Base-by-base conservation (phyloP, 2,329 filamentous ascomycete genomes). In the Cladophialophora exuberans region DNA sequence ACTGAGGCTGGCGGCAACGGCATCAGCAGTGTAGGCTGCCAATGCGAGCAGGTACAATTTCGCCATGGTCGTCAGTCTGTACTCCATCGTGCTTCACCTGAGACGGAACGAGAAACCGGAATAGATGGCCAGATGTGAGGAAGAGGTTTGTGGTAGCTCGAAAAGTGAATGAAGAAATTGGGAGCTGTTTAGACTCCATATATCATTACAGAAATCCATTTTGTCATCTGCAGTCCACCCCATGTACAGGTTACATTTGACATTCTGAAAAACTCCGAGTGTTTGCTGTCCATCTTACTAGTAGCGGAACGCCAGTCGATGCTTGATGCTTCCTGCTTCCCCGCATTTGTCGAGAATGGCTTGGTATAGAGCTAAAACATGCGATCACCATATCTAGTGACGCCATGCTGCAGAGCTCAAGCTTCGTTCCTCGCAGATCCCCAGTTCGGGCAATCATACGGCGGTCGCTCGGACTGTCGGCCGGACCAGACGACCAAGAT, bases 1-100 rank as follows among this genome's bases (percentile, higher is more conserved):
- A 22, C 55, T 59, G 2, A 60, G 47, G 15, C 51, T 48, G 17
- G 50, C 25, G 6, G 55, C 54, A 2, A 31, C 47, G 6, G 55
- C 54, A 2, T 33, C 47, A 15, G 48, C 30, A 9, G 46, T 38
- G 6, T 15, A 13, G 4, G 49, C 20, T 6, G 41, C 18, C 13
- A 46, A 17, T 13, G 31, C n/a, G 23, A 51, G 20, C 17, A 49
- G 22, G 10, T 31, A 17, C 31, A 18, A 50, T 18, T 30, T 28
- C 6, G 17, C 3, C 13, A 39, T 28, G 7, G 22, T 6, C 20
- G 33, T 28, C 10, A 41, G 7, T 10, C 17, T 39, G 9, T 22
- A 13, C n/a, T n/a, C 15, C 46, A 49, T 49, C n/a, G 9, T 52
- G 17, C 15, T 31, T 28, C 28, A n/a, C 38, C 13, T n/a, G 38